Base-by-base conservation (phyloP, 805 yeast species). In the Diddensiella santjacobensis region DNA sequence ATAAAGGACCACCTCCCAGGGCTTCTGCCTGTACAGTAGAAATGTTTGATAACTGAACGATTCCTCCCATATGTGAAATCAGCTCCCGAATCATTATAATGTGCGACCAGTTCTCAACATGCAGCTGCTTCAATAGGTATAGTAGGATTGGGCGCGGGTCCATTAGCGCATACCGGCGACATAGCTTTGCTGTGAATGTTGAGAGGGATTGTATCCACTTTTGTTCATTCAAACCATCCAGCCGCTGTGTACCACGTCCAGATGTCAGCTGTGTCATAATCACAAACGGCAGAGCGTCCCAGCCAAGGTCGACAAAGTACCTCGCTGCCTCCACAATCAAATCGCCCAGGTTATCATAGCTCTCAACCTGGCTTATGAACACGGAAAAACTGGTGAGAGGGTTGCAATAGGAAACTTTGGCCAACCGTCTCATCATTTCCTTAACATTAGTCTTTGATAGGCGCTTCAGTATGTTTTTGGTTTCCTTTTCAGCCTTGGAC, bases 151-250 rank as follows among this genome's bases (percentile, higher is more conserved):
- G 87, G 2, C 70, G 63, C 31, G 86, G 60, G 56, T 83, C 82
- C 68, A 91, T 79, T 2, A 53, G 50, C 31, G 79, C 70, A 69
- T 81, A 71, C 40, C 73, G 63, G 56, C 76, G 65, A 64, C 87
- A 77, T 3, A 89, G 67, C 47, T 83, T 80, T 0, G 95, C 95
- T 45, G 87, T 78, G 60, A 91, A 90, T 1, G 80, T 71, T 0
- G 96, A 77, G 26, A 91, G 70, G 19, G 95, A 65, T 52, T 84
- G 93, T 29, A 89, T 74, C 98, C 98, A 91, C 56, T 78, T 81
- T 22, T 84, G 72, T 49, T 86, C 90, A 57, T 81, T 80, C 48
- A 91, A 68, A 5, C 97, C 97, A 66, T 89, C 90, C 1, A 65
- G 71, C 64, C 87, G 95, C 26, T 82, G 70, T 19, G 82, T 74